Evolutionary conservation across 2,329 filamentous ascomycete genomes (phyloP).

Genomic region (Furcasterigmium furcatum): DNA sequence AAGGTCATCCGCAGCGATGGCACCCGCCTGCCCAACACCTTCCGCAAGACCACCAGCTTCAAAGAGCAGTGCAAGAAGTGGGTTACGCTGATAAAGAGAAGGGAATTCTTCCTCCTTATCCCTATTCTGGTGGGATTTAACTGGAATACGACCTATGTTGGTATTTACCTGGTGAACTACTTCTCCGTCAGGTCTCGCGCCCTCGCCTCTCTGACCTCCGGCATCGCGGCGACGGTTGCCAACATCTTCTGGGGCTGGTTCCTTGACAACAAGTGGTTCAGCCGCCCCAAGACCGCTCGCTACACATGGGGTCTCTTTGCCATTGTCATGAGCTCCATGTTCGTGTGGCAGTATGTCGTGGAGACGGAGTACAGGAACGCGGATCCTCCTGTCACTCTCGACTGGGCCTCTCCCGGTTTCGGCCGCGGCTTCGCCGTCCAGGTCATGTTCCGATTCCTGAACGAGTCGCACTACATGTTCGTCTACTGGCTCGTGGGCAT

Average conservation of each 20-base stretch:
- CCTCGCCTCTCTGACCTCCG: slow-evolving; percentile 40
- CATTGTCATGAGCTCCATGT: slow-evolving; percentile 35
- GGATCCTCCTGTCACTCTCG: slow-evolving; percentile 33
- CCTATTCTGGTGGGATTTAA: slow-evolving; percentile 46
- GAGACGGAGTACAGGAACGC: slow-evolving; percentile 39
- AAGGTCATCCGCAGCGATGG: slow-evolving; percentile 39
- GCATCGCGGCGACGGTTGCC: slow-evolving; percentile 38
- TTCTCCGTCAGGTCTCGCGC: slow-evolving; percentile 47
- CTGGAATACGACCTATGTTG: slow-evolving; percentile 49
- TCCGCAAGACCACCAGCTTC: slow-evolving; percentile 27
- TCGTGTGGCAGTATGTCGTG: slow-evolving; percentile 45
- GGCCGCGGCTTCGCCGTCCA: slow-evolving; percentile 43
- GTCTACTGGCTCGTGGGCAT: slow-evolving; percentile 48
- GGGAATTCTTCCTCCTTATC: slow-evolving; percentile 43
- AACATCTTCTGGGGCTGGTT: slow-evolving; percentile 49
- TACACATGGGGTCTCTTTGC: slow-evolving; percentile 37
- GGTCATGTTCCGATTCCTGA: slow-evolving; percentile 45
- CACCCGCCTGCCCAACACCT: slow-evolving; percentile 20
- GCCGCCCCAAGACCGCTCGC: slow-evolving; percentile 37
- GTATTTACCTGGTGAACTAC: slow-evolving; percentile 49
- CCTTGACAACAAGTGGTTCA: slow-evolving; percentile 38
- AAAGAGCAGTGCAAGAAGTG: slow-evolving; percentile 31
- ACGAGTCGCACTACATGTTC: slow-evolving; percentile 49
- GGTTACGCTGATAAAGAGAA: slow-evolving; percentile 33
- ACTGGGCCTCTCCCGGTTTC: slow-evolving; percentile 41